These are phyloP conservation scores for Mycena galericulata DNA, from an alignment of 768 basidiomycete species.

Conservation along the genomic window DNA sequence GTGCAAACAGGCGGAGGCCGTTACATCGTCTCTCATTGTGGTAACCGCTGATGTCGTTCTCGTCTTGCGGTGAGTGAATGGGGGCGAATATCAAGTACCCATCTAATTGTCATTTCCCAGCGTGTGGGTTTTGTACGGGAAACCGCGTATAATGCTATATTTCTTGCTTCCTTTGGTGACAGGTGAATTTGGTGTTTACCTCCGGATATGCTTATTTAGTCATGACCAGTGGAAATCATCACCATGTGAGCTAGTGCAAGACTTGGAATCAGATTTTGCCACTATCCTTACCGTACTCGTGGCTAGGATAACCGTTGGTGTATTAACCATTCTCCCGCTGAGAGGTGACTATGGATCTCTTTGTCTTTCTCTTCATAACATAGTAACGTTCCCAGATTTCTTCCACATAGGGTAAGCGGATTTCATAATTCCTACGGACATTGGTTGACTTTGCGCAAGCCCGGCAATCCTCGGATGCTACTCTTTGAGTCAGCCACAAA, in stretches of 20 bases:
- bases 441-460: neutral
- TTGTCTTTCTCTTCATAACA: too few relatives aligned
- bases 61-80: neutral
- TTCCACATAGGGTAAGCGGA: neutral
- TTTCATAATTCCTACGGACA: neutral
- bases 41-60: neutral
- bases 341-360: too few relatives aligned
- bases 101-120: neutral
- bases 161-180: neutral
- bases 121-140: conserved; percentile 5
- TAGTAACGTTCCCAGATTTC: too few relatives aligned
- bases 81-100: neutral
- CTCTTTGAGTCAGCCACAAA: neutral
- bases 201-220: too few relatives aligned
- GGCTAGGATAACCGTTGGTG: neutral
- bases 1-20: neutral
- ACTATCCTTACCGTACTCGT: neutral
- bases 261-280: neutral
- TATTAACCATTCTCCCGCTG: neutral
- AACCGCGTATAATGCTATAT: neutral
- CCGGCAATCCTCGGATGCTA: neutral
- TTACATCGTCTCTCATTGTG: neutral
- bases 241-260: neutral
- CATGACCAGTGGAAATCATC: conserved; percentile 7
- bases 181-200: too few relatives aligned